phyloP scores from a whole-genome alignment of 2,329 filamentous ascomycete genomes.

The Exophiala xenobiotica region DNA sequence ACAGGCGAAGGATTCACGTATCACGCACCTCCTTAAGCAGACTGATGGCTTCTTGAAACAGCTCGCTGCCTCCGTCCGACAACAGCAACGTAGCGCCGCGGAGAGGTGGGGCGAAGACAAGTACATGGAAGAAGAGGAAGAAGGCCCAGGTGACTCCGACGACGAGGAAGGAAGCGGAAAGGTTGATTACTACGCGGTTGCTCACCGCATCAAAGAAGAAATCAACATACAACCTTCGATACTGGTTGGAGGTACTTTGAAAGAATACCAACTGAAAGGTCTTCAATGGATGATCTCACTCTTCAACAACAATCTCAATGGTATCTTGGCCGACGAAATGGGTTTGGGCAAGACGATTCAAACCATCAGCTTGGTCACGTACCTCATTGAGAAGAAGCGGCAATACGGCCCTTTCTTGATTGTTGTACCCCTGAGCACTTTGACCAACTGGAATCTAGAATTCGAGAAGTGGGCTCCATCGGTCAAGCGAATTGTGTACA shows the following conservation, averaged over 20 bases:
- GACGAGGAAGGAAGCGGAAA: conserved; percentile 70
- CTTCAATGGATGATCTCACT: conserved; percentile 99
- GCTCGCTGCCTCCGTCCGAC: conserved; percentile 89
- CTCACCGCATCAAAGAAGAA: conserved; percentile 92
- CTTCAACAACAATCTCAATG: conserved; percentile 99
- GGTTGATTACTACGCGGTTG: conserved; percentile 98
- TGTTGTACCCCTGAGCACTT: conserved; percentile 92
- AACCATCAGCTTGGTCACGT: conserved; percentile 95
- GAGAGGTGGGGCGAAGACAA: conserved; percentile 72
- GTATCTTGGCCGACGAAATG: conserved; percentile 98
- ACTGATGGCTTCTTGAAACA: conserved; percentile 97
- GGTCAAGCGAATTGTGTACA: conserved; percentile 87
- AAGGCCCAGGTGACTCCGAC: conserved; percentile 66
- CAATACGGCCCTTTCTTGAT: conserved; percentile 92
- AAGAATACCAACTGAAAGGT: conserved; percentile 98
- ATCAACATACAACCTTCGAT: conserved; percentile 79
- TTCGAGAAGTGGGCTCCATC: conserved; percentile 98
- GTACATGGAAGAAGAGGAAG: conserved; percentile 54
- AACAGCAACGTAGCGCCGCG: conserved; percentile 80
- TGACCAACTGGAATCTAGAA: conserved; percentile 98
- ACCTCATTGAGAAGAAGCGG: conserved; percentile 92
- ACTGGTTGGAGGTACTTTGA: conserved; percentile 85
- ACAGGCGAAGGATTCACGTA: conserved; percentile 98
- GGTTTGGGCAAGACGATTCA: conserved; percentile 99
- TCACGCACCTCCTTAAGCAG: conserved; percentile 92